Evolutionary conservation across 108 stramenopile species (phyloP), one percentile per base, ranked within the genome.

Genomic region (Ochromonas danica): DNA sequence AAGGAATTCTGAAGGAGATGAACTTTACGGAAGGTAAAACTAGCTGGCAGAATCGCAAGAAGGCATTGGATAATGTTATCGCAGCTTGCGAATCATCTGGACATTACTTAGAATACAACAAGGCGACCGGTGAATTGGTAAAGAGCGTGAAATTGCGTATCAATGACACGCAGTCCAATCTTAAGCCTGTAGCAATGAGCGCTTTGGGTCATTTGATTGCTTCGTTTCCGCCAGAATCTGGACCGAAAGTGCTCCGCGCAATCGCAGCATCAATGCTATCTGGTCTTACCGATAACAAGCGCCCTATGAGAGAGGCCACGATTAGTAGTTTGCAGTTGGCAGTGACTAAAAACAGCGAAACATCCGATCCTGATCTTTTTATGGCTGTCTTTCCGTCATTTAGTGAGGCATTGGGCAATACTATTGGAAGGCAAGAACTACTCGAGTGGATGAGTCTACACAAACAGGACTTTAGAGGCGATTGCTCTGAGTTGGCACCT

Each of bases 81-180:
- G 14, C 36, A 10, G 72, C 51, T 27, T 75, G 72, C 72, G 72
- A 75, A 42, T 33, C n/a, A 6, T 41, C 40, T 75, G 72, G 31
- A 42, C 72, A 75, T 41, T 75, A 75, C 31, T 41, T 75, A 28
- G 72, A 45, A 75, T 3, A 10, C 3, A 75, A 75, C 51, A 60
- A 45, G 72, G 3, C 35, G 10, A 27, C 25, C 3, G 10, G 10
- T 17, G 72, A 75, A 60, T 6, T 75, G 6, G 51, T 75, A 35
- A 75, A 75, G 40, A 27, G 17, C 28, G 14, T 75, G 3, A 39
- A 42, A 14, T 6, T 3, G 10, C 36, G 72, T 14, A 28, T 75
- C 40, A 33, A 33, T 27, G 72, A 75, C 38, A 75, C 72, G 10
- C 72, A 75, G 40, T 17, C 72, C 6, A 75, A 75, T 25, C 6